phyloP scores from a whole-genome alignment of 2,329 filamentous ascomycete genomes.

The Metarhizium guizhouense region DNA sequence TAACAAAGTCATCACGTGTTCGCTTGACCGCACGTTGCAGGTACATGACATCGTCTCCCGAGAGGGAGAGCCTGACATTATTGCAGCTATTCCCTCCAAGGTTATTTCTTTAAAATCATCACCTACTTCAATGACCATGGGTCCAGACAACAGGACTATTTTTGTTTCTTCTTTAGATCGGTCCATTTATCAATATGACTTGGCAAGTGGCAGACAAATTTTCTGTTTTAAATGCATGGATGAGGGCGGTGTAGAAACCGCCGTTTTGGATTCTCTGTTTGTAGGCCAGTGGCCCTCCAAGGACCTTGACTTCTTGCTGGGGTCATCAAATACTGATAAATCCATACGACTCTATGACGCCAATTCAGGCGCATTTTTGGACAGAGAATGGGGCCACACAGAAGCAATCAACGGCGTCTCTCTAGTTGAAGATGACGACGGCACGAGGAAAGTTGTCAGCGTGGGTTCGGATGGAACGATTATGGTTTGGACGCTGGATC shows the following conservation, averaged over 20 bases:
- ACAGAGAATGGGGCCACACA: constrained; percentile 90
- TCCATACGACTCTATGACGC: constrained; percentile 85
- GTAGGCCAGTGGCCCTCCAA: constrained; percentile 47
- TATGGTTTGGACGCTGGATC: constrained; percentile 64
- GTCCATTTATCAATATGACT: constrained; percentile 50
- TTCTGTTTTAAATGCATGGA: constrained; percentile 78
- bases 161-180: constrained; percentile 54
- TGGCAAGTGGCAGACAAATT: constrained; percentile 59
- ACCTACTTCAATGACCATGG: constrained; percentile 73
- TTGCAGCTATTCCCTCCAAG: constrained; percentile 69
- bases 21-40: constrained; percentile 78
- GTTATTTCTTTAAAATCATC: constrained; percentile 79
- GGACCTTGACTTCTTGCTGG: constrained; percentile 61
- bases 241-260: constrained; percentile 69
- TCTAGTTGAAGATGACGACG: constrained; percentile 53
- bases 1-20: constrained; percentile 74
- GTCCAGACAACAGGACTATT: constrained; percentile 49
- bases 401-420: constrained; percentile 84
- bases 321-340: constrained; percentile 92
- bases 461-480: constrained; percentile 74
- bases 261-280: constrained; percentile 71
- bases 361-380: constrained; percentile 66
- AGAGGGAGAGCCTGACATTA: constrained; percentile 51
- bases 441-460: constrained; percentile 54
- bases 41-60: constrained; percentile 69